Evolutionary conservation across 2,329 filamentous ascomycete species (phyloP).

Genomic region (Pseudogymnoascus sp.): DNA sequence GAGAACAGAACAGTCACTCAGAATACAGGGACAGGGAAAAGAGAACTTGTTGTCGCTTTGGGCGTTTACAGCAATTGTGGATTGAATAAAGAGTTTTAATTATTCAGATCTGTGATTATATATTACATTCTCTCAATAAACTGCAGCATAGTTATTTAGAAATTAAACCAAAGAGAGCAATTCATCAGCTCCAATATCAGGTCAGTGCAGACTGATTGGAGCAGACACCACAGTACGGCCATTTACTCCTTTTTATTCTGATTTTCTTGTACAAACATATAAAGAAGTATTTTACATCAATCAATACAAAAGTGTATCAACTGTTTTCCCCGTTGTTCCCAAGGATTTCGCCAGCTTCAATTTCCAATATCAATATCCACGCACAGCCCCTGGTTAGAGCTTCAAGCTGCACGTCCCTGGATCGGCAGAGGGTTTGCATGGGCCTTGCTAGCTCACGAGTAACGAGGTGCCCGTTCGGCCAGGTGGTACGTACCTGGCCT

Average conservation of each 20-base stretch:
- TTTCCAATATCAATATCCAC: background rate
- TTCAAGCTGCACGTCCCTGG: background rate
- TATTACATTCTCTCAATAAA: background rate
- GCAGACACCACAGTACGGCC: too few species aligned
- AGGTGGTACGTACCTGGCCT: conserved; percentile 3
- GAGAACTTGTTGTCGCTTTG: background rate
- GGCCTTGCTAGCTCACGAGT: background rate
- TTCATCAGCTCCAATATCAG: background rate
- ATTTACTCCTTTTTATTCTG: background rate
- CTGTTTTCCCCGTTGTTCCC: background rate
- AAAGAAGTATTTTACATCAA: background rate
- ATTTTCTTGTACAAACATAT: background rate
- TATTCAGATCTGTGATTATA: background rate
- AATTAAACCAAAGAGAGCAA: background rate
- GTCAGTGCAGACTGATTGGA: background rate
- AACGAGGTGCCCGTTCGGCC: background rate
- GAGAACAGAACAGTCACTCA: background rate
- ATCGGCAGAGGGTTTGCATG: background rate
- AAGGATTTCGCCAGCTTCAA: background rate
- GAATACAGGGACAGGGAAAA: background rate
- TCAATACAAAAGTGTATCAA: background rate
- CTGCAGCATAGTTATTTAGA: background rate
- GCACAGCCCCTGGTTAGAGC: background rate
- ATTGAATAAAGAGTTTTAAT: background rate
- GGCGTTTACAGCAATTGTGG: background rate